These are phyloP conservation scores for Volvox reticuliferus DNA, from an alignment of 139 green algal species.

Conservation along the genomic window DNA sequence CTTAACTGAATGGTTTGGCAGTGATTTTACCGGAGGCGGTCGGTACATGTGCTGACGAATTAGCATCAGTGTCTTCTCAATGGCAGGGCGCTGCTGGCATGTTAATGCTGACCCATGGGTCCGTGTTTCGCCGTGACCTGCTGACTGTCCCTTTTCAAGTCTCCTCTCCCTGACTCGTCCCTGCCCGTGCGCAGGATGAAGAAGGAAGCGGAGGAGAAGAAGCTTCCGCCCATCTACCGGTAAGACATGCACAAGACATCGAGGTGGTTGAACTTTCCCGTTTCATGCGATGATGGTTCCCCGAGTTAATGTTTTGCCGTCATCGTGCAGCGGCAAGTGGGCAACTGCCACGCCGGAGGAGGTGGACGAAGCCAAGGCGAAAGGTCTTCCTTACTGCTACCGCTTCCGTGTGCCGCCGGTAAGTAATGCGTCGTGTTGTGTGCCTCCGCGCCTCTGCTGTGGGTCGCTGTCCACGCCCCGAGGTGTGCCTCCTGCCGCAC, in stretches of 20 bases:
- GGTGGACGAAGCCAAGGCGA: conserved; percentile 85
- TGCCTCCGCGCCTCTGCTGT: background rate
- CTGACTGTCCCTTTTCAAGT: no score
- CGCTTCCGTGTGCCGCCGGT: conserved; percentile 92
- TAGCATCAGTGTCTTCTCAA: no score
- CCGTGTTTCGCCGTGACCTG: no score
- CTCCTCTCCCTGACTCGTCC: no score
- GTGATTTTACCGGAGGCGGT: no score
- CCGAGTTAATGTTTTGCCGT: background rate
- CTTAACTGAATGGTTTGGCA: no score
- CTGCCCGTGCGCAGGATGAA: conserved; percentile 74
- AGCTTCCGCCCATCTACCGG: conserved; percentile 94
- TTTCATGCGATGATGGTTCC: no score
- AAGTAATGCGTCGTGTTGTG: background rate
- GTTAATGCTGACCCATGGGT: no score
- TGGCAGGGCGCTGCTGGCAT: no score
- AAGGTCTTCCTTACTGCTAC: conserved; percentile 91
- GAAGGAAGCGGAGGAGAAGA: conserved; percentile 92
- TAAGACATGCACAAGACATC: background rate
- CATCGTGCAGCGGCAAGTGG: conserved; percentile 87
- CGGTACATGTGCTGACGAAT: no score
- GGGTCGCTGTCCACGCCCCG: background rate
- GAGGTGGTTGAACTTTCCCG: background rate
- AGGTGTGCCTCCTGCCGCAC: no score
- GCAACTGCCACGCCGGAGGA: conserved; percentile 85